Conservation (phyloP, 75 land plant species). For the Pseudotsuga menziesii region DNA sequence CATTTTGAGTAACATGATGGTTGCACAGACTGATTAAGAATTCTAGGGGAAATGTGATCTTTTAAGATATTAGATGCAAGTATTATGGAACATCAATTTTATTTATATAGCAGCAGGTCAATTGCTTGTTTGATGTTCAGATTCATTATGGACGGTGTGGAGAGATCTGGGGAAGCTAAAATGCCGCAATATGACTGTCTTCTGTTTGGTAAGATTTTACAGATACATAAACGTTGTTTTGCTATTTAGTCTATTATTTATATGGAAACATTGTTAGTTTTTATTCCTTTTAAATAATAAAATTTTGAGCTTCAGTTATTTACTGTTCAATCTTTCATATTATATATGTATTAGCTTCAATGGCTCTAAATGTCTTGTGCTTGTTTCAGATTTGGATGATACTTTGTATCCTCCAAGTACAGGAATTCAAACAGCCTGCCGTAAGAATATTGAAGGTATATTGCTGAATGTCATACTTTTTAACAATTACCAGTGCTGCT, state of each 20-base stretch:
- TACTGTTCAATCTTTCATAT: not conserved
- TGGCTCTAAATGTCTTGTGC: not conserved
- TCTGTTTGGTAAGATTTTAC: slow-evolving; percentile 14
- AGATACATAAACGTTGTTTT: not conserved
- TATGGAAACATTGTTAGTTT: too few species aligned
- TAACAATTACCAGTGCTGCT: too few species aligned
- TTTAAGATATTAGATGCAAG: too few species aligned
- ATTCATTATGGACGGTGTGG: slow-evolving; percentile 3
- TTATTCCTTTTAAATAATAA: too few species aligned
- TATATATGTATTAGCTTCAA: not conserved
- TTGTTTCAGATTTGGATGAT: slow-evolving; percentile 26
- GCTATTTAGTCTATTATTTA: too few species aligned
- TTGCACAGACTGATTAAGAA: too few species aligned
- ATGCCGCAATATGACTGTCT: slow-evolving; percentile 17
- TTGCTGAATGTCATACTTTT: not conserved
- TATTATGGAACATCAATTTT: too few species aligned
- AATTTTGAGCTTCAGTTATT: too few species aligned
- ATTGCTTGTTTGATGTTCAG: not conserved
- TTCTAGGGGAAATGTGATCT: too few species aligned
- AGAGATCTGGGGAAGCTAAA: slow-evolving; percentile 1
- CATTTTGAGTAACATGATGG: too few species aligned
- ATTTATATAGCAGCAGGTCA: too few species aligned
- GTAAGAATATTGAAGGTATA: slow-evolving; percentile 22
- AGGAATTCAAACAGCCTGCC: slow-evolving; percentile 9
- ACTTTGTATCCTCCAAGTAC: slow-evolving; percentile 28